Percentiles rank a stretch among this genome's conserved stretches.
Conservation (phyloP, 495 filamentous ascomycete species). For the Poronia punctata region DNA sequence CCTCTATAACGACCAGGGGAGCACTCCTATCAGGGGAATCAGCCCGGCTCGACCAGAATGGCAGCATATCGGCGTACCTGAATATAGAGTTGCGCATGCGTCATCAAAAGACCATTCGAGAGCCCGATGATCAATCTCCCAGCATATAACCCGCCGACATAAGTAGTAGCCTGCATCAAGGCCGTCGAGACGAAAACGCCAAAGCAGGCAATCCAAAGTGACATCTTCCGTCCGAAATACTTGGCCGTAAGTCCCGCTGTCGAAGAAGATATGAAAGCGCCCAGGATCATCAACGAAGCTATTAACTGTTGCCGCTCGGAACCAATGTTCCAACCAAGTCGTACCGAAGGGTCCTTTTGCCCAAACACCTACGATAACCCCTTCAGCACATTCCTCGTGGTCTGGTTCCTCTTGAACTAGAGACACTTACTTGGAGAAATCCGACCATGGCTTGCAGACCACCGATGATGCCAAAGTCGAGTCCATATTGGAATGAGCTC, state of each 20-base stretch:
- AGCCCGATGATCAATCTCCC: slow-evolving; percentile 51
- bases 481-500: slow-evolving; percentile 55
- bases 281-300: slow-evolving; percentile 53
- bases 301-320: slow-evolving; percentile 49
- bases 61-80: slow-evolving; percentile 25
- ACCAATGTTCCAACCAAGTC: slow-evolving; percentile 49
- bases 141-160: slow-evolving; percentile 48
- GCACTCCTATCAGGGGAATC: slow-evolving; percentile 31
- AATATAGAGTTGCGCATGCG: slow-evolving; percentile 53
- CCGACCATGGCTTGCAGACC: slow-evolving; percentile 56
- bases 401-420: neutral
- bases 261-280: slow-evolving; percentile 51
- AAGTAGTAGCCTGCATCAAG: slow-evolving; percentile 51
- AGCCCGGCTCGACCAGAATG: neutral
- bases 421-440: slow-evolving; percentile 42
- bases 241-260: slow-evolving; percentile 45
- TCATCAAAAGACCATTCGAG: slow-evolving; percentile 52
- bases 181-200: slow-evolving; percentile 44
- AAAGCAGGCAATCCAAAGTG: slow-evolving; percentile 44
- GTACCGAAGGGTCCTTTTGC: slow-evolving; percentile 30
- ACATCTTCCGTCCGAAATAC: slow-evolving; percentile 39
- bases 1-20: slow-evolving; percentile 45
- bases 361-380: slow-evolving; percentile 30
- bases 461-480: slow-evolving; percentile 56
- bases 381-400: slow-evolving; percentile 1